Percentiles rank a stretch among this genome's conserved stretches.
Conservation (phyloP, 1,284 basidiomycete genomes). For the Lentinula novae-zelandiae region DNA sequence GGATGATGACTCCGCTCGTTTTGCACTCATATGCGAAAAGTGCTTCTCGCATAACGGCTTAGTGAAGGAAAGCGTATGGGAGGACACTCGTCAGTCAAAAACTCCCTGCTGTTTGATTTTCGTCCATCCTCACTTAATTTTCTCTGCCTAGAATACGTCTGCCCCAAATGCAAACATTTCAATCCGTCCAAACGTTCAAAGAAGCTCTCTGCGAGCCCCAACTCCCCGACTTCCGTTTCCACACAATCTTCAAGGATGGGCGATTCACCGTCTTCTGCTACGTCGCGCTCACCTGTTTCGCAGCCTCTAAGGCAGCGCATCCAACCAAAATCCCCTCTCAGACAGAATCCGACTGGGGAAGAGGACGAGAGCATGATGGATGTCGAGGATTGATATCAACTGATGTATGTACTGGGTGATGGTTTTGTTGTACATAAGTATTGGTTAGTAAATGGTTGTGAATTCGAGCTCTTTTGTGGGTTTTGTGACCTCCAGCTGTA, state of each 20-base stretch:
- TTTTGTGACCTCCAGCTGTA: too few species aligned
- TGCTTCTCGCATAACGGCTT: conserved; percentile 96
- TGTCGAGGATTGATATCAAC: background rate
- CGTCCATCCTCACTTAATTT: background rate
- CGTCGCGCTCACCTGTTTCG: conserved; percentile 1
- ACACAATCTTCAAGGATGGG: background rate
- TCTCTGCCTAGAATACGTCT: conserved; percentile 60
- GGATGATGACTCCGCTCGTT: conserved; percentile 72
- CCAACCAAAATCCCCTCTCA: background rate
- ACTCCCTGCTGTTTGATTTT: background rate
- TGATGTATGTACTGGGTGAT: background rate
- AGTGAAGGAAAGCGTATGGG: conserved; percentile 86
- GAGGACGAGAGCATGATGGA: conserved; percentile 5
- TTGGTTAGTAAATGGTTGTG: background rate
- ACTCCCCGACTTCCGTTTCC: background rate
- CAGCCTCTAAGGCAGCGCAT: background rate
- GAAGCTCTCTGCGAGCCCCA: background rate
- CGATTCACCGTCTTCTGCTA: conserved; percentile 1
- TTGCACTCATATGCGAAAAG: conserved; percentile 91
- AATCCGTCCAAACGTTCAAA: conserved; percentile 54
- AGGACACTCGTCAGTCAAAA: conserved; percentile 78
- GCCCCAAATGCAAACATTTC: conserved; percentile 73
- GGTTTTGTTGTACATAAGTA: background rate
- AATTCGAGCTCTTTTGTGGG: background rate
- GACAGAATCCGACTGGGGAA: background rate